Percentiles rank a stretch among this genome's conserved stretches.
Conservation (phyloP, 352 stramenopile species). For the Globisporangium lucens region DNA sequence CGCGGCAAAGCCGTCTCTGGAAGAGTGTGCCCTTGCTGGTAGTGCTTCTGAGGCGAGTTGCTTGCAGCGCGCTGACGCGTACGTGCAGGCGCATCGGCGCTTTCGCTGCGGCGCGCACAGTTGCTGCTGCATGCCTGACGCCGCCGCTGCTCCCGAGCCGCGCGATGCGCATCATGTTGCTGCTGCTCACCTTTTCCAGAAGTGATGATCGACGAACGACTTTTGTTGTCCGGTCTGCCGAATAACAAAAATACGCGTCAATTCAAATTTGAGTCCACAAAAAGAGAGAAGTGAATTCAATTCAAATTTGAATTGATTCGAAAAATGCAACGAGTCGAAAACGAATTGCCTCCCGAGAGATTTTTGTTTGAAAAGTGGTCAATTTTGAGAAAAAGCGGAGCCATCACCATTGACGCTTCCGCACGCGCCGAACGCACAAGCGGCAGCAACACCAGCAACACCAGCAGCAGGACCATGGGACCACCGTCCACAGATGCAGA, state of each 20-base stretch:
- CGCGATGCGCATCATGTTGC: slow-evolving; percentile 12
- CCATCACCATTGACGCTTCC: slow-evolving; percentile 6
- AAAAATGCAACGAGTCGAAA: not conserved
- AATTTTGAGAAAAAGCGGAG: slow-evolving; percentile 10
- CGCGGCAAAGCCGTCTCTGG: slow-evolving; percentile 10
- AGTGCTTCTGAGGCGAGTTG: not conserved
- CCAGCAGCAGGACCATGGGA: not conserved
- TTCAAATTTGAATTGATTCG: not conserved
- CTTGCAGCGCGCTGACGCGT: slow-evolving; percentile 5
- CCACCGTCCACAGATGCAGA: not conserved
- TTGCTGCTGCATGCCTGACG: not conserved
- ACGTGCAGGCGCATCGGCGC: not conserved
- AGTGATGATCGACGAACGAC: not conserved
- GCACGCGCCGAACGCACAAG: not conserved
- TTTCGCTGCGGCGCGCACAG: not conserved
- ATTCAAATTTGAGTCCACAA: slow-evolving; percentile 1
- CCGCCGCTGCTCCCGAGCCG: not conserved
- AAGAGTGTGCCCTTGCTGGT: not conserved
- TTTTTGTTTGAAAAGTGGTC: not conserved
- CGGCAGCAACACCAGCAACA: not conserved
- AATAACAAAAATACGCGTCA: not conserved
- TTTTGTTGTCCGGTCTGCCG: not conserved
- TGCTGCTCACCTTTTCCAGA: not conserved
- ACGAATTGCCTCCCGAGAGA: not conserved
- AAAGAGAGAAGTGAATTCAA: not conserved